These are phyloP conservation scores for Wilhelminamyces savonicus DNA, from an alignment of 805 yeast genomes.

Conservation along the genomic window DNA sequence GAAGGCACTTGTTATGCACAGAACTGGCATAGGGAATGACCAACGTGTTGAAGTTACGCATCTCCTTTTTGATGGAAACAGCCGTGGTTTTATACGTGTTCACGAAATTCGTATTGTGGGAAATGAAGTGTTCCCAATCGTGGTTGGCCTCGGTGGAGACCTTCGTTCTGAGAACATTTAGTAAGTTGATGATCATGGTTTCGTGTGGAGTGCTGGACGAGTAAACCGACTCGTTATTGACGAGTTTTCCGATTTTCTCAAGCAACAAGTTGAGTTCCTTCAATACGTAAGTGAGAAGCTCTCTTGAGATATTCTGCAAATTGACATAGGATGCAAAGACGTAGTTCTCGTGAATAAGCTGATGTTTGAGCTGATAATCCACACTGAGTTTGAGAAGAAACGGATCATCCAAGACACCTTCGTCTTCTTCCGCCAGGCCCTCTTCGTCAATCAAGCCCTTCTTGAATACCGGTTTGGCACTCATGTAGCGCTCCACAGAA, in stretches of 20 bases:
- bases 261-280: slow-evolving; percentile 28
- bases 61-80: slow-evolving; percentile 11
- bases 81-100: slow-evolving; percentile 13
- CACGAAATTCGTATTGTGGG: slow-evolving; percentile 22
- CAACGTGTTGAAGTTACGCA: slow-evolving; percentile 15
- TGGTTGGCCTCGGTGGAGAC: slow-evolving; percentile 17
- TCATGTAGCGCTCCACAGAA: slow-evolving; percentile 28
- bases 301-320: slow-evolving; percentile 35
- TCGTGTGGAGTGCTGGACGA: slow-evolving; percentile 3
- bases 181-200: slow-evolving; percentile 13
- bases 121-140: slow-evolving; percentile 36
- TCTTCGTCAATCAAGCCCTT: slow-evolving; percentile 13
- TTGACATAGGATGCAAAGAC: slow-evolving; percentile 36
- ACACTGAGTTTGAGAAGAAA: slow-evolving; percentile 33
- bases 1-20: slow-evolving; percentile 32
- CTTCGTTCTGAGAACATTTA: slow-evolving; percentile 17
- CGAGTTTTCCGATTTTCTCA: slow-evolving; percentile 27
- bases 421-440: slow-evolving; percentile 20
- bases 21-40: slow-evolving; percentile 29
- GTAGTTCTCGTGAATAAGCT: slow-evolving; percentile 35
- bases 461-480: slow-evolving; percentile 24
- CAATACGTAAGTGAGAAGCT: slow-evolving; percentile 28
- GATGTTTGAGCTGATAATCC: slow-evolving; percentile 35
- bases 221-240: slow-evolving; percentile 16
- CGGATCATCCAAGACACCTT: slow-evolving; percentile 31